Evolutionary conservation across 306 rosid species (phyloP), one percentile per base, ranked within the genome.

Genomic region (barrel medic (Medicago truncatula)): DNA sequence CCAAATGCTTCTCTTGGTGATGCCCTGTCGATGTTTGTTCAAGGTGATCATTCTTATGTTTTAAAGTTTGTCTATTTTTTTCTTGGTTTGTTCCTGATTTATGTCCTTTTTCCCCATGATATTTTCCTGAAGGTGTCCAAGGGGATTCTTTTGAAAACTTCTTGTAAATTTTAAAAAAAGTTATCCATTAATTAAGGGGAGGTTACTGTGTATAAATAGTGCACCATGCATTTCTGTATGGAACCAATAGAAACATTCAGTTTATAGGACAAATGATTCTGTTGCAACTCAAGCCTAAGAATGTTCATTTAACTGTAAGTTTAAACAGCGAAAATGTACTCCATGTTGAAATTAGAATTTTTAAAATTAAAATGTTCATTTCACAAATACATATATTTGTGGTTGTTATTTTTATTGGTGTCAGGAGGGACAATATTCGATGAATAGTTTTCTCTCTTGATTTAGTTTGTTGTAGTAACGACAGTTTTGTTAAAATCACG

Each of bases 1-100:
- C 87, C 89, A 81, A 87, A 77, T 83, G 89, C 94, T 58, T 87
- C 92, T 78, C 90, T 92, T 53, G 85, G 88, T 72, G 83, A 76
- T 76, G 94, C 91, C 36, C 77, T 92, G 62, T 83, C 88, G 15
- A 84, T 90, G 84, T 87, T 91, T 76, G 54, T 91, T 78, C 87
- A 91, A 91, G 97, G 97, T 91, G 80, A 79, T 76, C 40, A 74
- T 72, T 71, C 68, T 87, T 80, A 73, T 72, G 59, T 66, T 52
- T 16, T 70, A 31, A 71, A 60, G 65, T 75, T 79, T 79, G 43
- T 59, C 82, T 23, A 7, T 62, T 60, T 77, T 73, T 67, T 73
- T 63, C 34, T 21, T 56, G 18, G 59, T 57, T 75, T 15, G 78
- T 76, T 71, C 36, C 25, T 49, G 16, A 68, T 17, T 80, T 65